These are phyloP conservation scores for Colletotrichum sp. DNA, from an alignment of 2,329 filamentous ascomycete species.

Conservation along the genomic window DNA sequence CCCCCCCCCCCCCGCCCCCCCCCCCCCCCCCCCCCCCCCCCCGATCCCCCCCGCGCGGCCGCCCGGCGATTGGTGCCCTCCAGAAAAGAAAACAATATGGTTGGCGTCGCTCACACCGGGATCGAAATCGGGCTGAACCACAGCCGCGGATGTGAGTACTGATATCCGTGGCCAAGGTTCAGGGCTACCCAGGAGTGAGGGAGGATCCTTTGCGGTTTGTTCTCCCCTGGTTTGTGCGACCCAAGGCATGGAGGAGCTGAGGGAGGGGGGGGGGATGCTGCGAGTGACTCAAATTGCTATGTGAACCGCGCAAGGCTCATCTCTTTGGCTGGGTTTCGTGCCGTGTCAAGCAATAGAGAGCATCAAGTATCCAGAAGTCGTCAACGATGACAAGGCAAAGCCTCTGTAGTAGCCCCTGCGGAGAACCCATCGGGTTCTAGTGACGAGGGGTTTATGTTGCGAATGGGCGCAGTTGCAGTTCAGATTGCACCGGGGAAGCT, in stretches of 20 bases:
- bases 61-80: background rate
- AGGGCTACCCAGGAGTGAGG: background rate
- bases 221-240: background rate
- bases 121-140: constrained; percentile 14
- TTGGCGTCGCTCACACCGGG: background rate
- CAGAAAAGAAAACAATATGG: background rate
- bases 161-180: constrained; percentile 1
- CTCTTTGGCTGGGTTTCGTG: background rate
- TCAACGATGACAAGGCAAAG: background rate
- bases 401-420: background rate
- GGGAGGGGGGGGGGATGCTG: too few species aligned
- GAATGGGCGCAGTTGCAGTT: background rate
- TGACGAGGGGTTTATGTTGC: background rate
- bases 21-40: too few species aligned
- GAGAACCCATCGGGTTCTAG: background rate
- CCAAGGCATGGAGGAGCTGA: background rate
- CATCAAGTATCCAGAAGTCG: background rate
- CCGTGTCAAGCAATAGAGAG: background rate
- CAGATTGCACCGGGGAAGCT: background rate
- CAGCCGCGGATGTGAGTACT: constrained; percentile 11
- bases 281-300: background rate
- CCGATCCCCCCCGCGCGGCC: too few species aligned
- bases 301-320: background rate
- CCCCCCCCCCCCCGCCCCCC: too few species aligned
- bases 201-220: background rate